phyloP scores from a whole-genome alignment of 805 yeast species.

The Kuraishia piskuri region DNA sequence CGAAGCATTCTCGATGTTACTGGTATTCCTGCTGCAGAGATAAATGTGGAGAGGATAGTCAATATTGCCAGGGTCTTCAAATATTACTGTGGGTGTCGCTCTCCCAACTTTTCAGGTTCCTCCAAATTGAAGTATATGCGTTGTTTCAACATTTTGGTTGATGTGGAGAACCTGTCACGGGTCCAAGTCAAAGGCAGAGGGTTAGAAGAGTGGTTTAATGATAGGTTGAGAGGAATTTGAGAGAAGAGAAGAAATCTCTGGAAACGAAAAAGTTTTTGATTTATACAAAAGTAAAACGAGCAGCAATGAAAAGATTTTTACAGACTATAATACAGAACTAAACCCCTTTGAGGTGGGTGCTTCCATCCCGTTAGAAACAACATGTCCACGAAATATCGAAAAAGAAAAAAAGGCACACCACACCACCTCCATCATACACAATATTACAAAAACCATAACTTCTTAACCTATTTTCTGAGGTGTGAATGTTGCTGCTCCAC shows the following conservation, averaged over 20 bases:
- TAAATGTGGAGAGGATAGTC: slow-evolving; percentile 5
- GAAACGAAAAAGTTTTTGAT: background rate
- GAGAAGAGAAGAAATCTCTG: background rate
- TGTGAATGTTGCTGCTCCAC: background rate
- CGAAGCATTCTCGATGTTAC: background rate
- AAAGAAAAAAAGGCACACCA: too few relatives aligned
- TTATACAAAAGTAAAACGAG: background rate
- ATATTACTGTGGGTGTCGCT: slow-evolving; percentile 3
- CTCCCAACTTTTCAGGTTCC: slow-evolving; percentile 1
- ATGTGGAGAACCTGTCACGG: slow-evolving; percentile 7
- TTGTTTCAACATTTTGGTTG: slow-evolving; percentile 12
- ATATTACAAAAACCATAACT: too few relatives aligned
- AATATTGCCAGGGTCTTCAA: slow-evolving; percentile 4
- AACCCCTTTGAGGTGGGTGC: background rate
- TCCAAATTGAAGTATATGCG: slow-evolving; percentile 10
- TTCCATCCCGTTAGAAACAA: background rate
- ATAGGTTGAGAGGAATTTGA: slow-evolving; percentile 8
- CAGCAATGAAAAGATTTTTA: too few relatives aligned
- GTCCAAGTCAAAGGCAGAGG: slow-evolving; percentile 12
- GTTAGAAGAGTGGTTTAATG: slow-evolving; percentile 16
- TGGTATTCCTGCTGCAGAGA: slow-evolving; percentile 1
- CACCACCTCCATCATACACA: too few relatives aligned
- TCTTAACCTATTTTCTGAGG: background rate
- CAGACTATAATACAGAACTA: background rate
- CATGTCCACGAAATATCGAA: too few relatives aligned